Percentiles rank a stretch among this genome's conserved stretches.
Conservation (phyloP, 352 stramenopile species). For the Blastocystis sp. region DNA sequence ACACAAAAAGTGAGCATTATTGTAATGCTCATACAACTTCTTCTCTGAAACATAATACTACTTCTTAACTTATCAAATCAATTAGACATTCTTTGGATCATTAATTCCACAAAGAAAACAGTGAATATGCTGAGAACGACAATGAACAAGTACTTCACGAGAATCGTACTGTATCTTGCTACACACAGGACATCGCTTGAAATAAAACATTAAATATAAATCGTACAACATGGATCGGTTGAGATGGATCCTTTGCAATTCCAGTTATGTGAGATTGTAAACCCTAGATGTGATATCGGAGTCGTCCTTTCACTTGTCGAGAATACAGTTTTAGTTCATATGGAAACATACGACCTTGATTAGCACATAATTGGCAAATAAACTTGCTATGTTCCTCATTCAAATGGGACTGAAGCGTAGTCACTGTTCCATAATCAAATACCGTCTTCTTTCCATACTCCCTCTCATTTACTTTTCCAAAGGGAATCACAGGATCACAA, state of each 20-base stretch:
- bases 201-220: not conserved
- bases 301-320: not conserved
- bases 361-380: slow-evolving; percentile 11
- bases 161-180: slow-evolving; percentile 1
- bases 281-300: not conserved
- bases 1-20: not conserved
- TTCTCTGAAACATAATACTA: slow-evolving; percentile 39
- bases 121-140: slow-evolving; percentile 27
- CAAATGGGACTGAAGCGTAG: not conserved
- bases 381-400: not conserved
- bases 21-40: slow-evolving; percentile 10
- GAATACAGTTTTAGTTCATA: not conserved
- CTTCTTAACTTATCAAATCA: not conserved
- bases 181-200: not conserved
- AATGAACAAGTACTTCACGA: not conserved
- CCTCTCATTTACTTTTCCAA: not conserved
- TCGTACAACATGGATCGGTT: slow-evolving; percentile 22
- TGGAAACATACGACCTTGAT: not conserved
- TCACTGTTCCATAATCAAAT: not conserved
- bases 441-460: not conserved
- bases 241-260: not conserved
- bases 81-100: not conserved
- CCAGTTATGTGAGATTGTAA: slow-evolving; percentile 21
- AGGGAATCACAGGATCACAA: slow-evolving; percentile 28
- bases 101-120: slow-evolving; percentile 58